These are phyloP conservation scores for Corniculantispora saksenae DNA, from an alignment of 2,329 filamentous ascomycete genomes.

Conservation along the genomic window DNA sequence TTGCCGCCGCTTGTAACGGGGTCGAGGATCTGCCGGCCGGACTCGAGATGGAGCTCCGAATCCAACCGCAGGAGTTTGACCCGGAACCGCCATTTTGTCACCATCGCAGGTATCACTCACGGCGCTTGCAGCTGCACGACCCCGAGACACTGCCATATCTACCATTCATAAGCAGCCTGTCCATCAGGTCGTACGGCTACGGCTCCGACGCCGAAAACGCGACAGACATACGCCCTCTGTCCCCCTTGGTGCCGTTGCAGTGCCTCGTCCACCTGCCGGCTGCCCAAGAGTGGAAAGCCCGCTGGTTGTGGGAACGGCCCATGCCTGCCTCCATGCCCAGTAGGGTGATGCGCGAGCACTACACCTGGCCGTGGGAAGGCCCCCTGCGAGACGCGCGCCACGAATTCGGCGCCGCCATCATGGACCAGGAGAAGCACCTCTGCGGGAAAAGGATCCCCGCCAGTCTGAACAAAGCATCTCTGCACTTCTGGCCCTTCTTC, in stretches of 20 bases:
- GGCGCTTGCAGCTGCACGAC: slow-evolving; percentile 23
- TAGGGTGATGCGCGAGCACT: slow-evolving; percentile 19
- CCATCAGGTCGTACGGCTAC: slow-evolving; percentile 4
- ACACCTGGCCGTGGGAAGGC: slow-evolving; percentile 27
- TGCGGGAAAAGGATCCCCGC: slow-evolving; percentile 18
- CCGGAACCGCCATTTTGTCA: slow-evolving; percentile 10
- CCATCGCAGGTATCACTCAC: slow-evolving; percentile 25
- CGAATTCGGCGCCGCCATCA: slow-evolving; percentile 27
- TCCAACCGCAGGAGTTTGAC: slow-evolving; percentile 20
- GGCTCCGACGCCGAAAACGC: not conserved
- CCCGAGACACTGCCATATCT: slow-evolving; percentile 23
- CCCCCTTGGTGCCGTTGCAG: slow-evolving; percentile 25
- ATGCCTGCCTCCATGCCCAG: slow-evolving; percentile 20
- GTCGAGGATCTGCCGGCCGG: too few relatives aligned
- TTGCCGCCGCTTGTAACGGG: slow-evolving; percentile 17
- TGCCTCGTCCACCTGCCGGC: slow-evolving; percentile 26
- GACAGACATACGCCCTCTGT: slow-evolving; percentile 25
- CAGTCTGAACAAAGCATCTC: slow-evolving; percentile 22
- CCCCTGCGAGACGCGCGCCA: slow-evolving; percentile 29
- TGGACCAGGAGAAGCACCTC: slow-evolving; percentile 9
- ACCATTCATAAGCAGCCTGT: slow-evolving; percentile 22
- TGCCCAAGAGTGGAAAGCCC: slow-evolving; percentile 22
- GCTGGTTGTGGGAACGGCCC: slow-evolving; percentile 28
- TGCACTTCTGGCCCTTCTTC: slow-evolving; percentile 22
- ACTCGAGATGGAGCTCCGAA: slow-evolving; percentile 14